These are phyloP conservation scores for Polytolypa hystricis DNA, from an alignment of 2,329 filamentous ascomycete species.

Conservation along the genomic window DNA sequence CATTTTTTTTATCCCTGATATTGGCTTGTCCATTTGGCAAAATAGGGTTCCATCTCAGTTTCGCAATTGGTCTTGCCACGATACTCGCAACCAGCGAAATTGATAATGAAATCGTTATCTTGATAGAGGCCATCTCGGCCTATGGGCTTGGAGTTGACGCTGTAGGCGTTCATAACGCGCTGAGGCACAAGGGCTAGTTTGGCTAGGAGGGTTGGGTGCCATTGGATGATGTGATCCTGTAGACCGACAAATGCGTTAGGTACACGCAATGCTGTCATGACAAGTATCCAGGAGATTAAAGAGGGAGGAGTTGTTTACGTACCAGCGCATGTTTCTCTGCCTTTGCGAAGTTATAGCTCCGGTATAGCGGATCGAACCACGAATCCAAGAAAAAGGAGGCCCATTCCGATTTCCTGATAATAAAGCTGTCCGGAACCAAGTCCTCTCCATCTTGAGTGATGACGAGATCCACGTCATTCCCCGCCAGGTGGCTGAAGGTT, in stretches of 20 bases:
- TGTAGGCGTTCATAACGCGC: constrained; percentile 70
- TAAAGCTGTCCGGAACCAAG: constrained; percentile 62
- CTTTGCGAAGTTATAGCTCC: constrained; percentile 92
- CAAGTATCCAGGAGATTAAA: too few relatives aligned
- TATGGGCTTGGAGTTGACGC: constrained; percentile 30
- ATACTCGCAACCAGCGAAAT: constrained; percentile 60
- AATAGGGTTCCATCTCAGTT: constrained; percentile 54
- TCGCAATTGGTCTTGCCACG: constrained; percentile 53
- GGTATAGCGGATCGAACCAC: constrained; percentile 92
- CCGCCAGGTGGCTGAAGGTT: constrained; percentile 74
- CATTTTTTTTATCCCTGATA: constrained; percentile 21
- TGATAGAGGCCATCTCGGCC: constrained; percentile 53
- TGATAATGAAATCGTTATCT: constrained; percentile 74
- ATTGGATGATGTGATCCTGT: constrained; percentile 81
- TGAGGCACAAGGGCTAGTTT: constrained; percentile 87
- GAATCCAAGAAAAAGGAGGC: constrained; percentile 84
- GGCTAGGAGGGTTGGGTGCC: constrained; percentile 91
- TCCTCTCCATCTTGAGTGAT: constrained; percentile 77
- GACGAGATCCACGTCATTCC: constrained; percentile 67
- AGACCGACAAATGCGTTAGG: not conserved
- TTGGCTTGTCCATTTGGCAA: constrained; percentile 32
- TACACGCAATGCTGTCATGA: not conserved
- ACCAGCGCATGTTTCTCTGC: constrained; percentile 86
- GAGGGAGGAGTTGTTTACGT: constrained; percentile 21
- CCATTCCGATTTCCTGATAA: constrained; percentile 79